Evolutionary conservation across 768 basidiomycete genomes (phyloP), one percentile per base, ranked within the genome.

Genomic region (Trametes elegans): DNA sequence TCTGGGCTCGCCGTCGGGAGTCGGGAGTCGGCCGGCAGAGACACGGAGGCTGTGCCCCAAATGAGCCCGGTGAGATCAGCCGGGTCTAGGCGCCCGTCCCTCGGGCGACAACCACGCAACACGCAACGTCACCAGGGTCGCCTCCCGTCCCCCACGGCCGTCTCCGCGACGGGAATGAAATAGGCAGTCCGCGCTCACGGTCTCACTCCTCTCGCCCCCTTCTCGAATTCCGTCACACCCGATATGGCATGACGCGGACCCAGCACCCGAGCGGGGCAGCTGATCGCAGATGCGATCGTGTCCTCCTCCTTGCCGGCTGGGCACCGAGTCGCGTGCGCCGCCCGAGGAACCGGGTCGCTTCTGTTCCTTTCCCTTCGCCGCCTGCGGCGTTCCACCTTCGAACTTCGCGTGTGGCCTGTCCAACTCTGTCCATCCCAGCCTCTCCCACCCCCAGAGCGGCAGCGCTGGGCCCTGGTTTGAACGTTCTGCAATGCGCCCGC

Each of bases 261-360:
- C 49, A 44, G 49, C 44, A 19, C 49, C 51, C 56, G 56, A 34
- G 49, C 56, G 56, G 56, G 56, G 52, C 52, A 53, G 41, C 42
- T 32, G 53, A 54, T 59, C 58, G 52, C 52, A 59, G 53, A 59
- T 59, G 26, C 32, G 48, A 59, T 59, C 58, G 52, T 36, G 53
- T 28, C n/a, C n/a, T n/a, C n/a, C n/a, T n/a, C n/a, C n/a, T n/a
- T n/a, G n/a, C n/a, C n/a, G n/a, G 57, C 28, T 31, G 31, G 28
- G 36, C 23, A 19, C 32, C 34, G 43, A 9, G n/a, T 40, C 39
- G 46, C 34, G 40, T 43, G 47, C 41, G 40, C 40, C 14, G 34
- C 44, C 55, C 55, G 47, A 43, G 9, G 19, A 14, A 10, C 41
- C 42, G 55, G 48, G 27, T 44, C 48, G 39, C 27, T 16, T 42